These are phyloP conservation scores for Bruguiera sexangula DNA, from an alignment of 345 rosid species.

Conservation along the genomic window DNA sequence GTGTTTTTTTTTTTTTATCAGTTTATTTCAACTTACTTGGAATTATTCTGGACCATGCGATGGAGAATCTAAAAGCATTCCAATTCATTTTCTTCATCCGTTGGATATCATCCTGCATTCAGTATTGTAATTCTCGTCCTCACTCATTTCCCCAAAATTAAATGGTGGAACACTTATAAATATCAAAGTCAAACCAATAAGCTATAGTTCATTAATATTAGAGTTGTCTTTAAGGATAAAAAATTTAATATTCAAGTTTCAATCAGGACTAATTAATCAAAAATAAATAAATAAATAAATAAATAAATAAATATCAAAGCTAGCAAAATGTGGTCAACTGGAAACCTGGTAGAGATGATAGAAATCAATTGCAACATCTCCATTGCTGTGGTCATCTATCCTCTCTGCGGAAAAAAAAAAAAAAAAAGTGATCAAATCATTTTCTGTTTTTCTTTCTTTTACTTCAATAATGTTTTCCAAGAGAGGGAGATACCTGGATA, in stretches of 20 bases:
- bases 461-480: no score
- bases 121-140: no score
- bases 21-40: constrained; percentile 4
- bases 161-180: background rate
- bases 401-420: background rate
- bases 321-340: background rate
- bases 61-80: constrained; percentile 15
- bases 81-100: constrained; percentile 6
- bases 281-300: no score
- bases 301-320: background rate
- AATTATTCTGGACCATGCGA: constrained; percentile 17
- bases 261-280: no score
- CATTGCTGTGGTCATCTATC: constrained; percentile 16
- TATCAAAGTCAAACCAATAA: background rate
- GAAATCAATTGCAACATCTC: constrained; percentile 21
- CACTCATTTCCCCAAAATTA: background rate
- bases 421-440: no score
- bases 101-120: constrained; percentile 10
- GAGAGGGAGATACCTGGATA: constrained; percentile 8
- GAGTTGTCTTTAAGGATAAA: no score
- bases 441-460: no score
- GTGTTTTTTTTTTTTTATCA: no score
- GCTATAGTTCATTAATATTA: no score
- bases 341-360: constrained; percentile 24
- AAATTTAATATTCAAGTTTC: no score